These are phyloP conservation scores for Phaseolus lunatus DNA, from an alignment of 306 rosid species.

Conservation along the genomic window DNA sequence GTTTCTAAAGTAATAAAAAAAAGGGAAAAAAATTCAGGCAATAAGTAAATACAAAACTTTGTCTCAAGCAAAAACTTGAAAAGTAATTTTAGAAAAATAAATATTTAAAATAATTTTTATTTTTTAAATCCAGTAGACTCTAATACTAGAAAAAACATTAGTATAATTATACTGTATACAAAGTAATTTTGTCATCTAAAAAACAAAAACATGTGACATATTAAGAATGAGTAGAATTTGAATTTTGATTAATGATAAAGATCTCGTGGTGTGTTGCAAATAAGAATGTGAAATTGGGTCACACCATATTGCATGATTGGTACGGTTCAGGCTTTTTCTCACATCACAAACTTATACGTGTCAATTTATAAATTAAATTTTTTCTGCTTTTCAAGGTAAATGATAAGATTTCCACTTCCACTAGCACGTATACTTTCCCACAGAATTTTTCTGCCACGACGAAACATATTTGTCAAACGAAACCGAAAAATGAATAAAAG, in stretches of 20 bases:
- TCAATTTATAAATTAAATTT: too few relatives aligned
- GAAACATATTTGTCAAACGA: not conserved
- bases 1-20: too few relatives aligned
- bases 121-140: too few relatives aligned
- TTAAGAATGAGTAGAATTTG: not conserved
- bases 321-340: conserved; percentile 7
- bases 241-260: not conserved
- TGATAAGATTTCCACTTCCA: conserved; percentile 44
- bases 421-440: conserved; percentile 2
- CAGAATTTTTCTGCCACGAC: not conserved
- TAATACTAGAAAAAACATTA: too few relatives aligned
- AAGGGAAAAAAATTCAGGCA: too few relatives aligned
- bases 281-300: conserved; percentile 31
- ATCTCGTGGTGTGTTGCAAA: conserved; percentile 5
- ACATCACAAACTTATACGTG: not conserved
- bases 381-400: conserved; percentile 14
- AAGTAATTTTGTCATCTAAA: not conserved
- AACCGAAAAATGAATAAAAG: too few relatives aligned
- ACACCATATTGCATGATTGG: conserved; percentile 2
- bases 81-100: too few relatives aligned
- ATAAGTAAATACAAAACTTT: too few relatives aligned
- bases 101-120: too few relatives aligned
- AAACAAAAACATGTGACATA: not conserved
- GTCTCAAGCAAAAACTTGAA: too few relatives aligned
- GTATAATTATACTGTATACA: not conserved